Percentiles rank a stretch among this genome's conserved stretches.
phyloP scores from a whole-genome alignment of 495 filamentous ascomycete species.

The Penicillium steckii region DNA sequence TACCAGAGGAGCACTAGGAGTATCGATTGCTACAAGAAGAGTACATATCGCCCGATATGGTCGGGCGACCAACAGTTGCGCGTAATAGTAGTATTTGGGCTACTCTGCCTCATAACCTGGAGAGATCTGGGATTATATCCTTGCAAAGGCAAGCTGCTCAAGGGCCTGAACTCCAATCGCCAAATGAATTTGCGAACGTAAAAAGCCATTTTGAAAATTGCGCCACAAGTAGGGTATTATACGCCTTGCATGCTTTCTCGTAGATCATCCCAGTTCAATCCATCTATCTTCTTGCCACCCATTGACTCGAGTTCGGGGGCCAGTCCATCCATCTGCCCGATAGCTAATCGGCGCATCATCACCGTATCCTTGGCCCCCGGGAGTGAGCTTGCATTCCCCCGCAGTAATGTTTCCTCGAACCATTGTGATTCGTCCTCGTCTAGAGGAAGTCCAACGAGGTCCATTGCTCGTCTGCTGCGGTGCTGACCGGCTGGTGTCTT shows the following conservation, averaged over 20 bases:
- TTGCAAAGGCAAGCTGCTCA: background rate
- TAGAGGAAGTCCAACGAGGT: conserved; percentile 70
- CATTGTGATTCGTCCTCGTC: conserved; percentile 66
- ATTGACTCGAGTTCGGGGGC: conserved; percentile 37
- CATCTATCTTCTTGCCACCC: conserved; percentile 49
- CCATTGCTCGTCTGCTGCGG: conserved; percentile 56
- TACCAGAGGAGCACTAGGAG: too few species aligned
- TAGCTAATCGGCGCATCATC: conserved; percentile 63
- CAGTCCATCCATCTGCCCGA: conserved; percentile 44
- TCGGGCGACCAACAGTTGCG: too few species aligned
- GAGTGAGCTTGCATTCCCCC: conserved; percentile 59
- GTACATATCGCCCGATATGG: too few species aligned
- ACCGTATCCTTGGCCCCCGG: conserved; percentile 66
- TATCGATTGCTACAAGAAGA: too few species aligned
- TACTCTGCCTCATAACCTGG: too few species aligned
- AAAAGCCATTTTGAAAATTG: conserved; percentile 9
- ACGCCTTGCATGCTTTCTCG: conserved; percentile 35
- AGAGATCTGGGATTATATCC: background rate
- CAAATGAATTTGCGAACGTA: background rate
- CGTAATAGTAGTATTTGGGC: too few species aligned
- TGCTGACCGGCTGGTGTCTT: conserved; percentile 41
- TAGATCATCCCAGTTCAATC: conserved; percentile 53
- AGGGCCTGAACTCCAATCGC: conserved; percentile 8
- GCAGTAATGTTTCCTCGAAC: conserved; percentile 63
- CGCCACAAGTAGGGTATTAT: conserved; percentile 16